Evolutionary conservation across 2,329 filamentous ascomycete species (phyloP).

Genomic region (Colletotrichum chlorophyti): DNA sequence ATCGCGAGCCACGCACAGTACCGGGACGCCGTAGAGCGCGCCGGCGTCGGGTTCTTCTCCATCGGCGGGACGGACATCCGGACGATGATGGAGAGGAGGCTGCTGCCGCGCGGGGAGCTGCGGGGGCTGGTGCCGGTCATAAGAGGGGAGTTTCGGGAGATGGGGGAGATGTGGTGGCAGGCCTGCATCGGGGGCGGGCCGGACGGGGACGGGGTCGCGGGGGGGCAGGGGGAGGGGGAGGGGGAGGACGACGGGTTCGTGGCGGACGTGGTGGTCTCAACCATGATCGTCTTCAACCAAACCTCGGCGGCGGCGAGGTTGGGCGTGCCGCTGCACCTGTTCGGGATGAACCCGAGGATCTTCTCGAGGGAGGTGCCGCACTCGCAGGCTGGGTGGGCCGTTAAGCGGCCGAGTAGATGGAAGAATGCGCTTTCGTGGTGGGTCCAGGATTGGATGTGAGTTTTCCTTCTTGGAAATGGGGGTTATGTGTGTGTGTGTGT

Average conservation of each 20-base stretch:
- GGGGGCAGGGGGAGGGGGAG: neutral
- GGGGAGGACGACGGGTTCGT: conserved; percentile 26
- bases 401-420: neutral
- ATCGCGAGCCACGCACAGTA: conserved; percentile 51
- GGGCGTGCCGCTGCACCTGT: conserved; percentile 67
- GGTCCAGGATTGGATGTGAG: conserved; percentile 21
- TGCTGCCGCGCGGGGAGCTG: conserved; percentile 23
- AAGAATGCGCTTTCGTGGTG: conserved; percentile 17
- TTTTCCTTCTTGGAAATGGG: neutral
- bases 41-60: conserved; percentile 47
- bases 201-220: neutral
- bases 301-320: conserved; percentile 55
- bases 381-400: conserved; percentile 19
- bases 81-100: conserved; percentile 28
- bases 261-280: conserved; percentile 36
- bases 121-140: conserved; percentile 23
- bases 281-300: conserved; percentile 35
- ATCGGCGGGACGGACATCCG: conserved; percentile 46
- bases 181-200: conserved; percentile 26
- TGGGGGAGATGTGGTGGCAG: conserved; percentile 31
- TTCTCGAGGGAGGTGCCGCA: conserved; percentile 21
- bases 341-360: conserved; percentile 62
- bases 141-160: conserved; percentile 26
- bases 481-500: too few relatives aligned
- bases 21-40: conserved; percentile 42